phyloP scores from a whole-genome alignment of 176 grass and related monocot genomes.

The Carex pumila region DNA sequence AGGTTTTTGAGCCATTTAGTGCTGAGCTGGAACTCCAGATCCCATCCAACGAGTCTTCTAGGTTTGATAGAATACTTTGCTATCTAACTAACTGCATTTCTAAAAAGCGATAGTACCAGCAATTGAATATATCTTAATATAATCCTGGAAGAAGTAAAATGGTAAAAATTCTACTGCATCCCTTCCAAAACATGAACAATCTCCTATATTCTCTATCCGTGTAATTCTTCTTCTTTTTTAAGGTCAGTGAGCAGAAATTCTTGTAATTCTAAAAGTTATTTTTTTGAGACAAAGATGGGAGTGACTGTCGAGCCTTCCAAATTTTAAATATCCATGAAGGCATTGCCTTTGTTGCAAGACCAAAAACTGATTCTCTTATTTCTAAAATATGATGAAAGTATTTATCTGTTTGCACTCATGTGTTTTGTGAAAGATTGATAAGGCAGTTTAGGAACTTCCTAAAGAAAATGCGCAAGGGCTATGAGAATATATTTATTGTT shows the following conservation, averaged over 20 bases:
- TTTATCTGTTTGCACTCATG: background rate
- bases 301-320: too few species aligned
- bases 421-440: background rate
- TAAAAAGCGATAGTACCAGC: background rate
- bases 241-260: background rate
- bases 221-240: too few species aligned
- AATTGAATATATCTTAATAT: background rate
- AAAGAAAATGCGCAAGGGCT: background rate
- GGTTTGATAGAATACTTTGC: conserved; percentile 17
- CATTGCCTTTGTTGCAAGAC: too few species aligned
- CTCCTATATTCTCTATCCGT: background rate
- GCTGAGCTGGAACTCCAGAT: conserved; percentile 65
- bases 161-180: background rate
- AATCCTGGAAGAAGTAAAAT: background rate
- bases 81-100: background rate
- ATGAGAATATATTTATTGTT: background rate
- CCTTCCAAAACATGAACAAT: background rate
- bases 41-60: conserved; percentile 49
- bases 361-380: too few species aligned
- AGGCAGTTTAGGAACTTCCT: background rate
- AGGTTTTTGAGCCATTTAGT: conserved; percentile 60
- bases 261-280: background rate
- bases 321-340: too few species aligned
- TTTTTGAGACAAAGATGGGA: too few species aligned
- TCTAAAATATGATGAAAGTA: background rate